Percentiles rank a stretch among this genome's conserved stretches.
Conservation (phyloP, 768 basidiomycete species). For the Termitomyces sp. region DNA sequence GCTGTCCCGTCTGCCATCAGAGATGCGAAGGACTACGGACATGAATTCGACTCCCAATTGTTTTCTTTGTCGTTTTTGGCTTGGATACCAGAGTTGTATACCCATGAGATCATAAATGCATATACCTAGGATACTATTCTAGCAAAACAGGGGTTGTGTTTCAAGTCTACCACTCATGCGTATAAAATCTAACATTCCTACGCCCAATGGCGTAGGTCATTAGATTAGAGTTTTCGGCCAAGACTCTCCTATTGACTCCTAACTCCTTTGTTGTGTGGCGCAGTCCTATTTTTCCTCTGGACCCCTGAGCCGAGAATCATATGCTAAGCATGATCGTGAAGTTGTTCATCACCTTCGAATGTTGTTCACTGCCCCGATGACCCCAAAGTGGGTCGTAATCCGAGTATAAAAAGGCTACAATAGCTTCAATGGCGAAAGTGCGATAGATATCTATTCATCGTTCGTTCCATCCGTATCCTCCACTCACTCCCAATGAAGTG, state of each 20-base stretch:
- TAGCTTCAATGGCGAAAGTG: neutral
- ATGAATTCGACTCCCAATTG: conserved; percentile 9
- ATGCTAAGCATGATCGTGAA: neutral
- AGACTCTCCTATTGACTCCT: neutral
- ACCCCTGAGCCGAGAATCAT: neutral
- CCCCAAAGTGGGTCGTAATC: neutral
- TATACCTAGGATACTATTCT: neutral
- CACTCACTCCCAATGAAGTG: neutral
- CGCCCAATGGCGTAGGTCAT: no score
- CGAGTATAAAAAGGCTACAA: neutral
- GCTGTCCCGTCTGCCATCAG: conserved; percentile 77
- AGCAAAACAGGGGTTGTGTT: neutral
- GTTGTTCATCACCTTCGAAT: neutral
- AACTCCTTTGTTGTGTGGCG: neutral
- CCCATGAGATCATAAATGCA: neutral
- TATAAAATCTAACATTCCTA: no score
- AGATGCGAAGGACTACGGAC: conserved; percentile 43
- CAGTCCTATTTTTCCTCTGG: neutral
- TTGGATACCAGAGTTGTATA: conserved; percentile 8
- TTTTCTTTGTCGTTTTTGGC: conserved; percentile 3
- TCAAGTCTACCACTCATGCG: neutral
- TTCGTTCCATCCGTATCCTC: no score
- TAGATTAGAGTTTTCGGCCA: neutral
- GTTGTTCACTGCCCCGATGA: neutral
- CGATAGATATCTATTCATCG: neutral